phyloP scores from a whole-genome alignment of 2,329 filamentous ascomycete species.

The Thyridium curvatum region DNA sequence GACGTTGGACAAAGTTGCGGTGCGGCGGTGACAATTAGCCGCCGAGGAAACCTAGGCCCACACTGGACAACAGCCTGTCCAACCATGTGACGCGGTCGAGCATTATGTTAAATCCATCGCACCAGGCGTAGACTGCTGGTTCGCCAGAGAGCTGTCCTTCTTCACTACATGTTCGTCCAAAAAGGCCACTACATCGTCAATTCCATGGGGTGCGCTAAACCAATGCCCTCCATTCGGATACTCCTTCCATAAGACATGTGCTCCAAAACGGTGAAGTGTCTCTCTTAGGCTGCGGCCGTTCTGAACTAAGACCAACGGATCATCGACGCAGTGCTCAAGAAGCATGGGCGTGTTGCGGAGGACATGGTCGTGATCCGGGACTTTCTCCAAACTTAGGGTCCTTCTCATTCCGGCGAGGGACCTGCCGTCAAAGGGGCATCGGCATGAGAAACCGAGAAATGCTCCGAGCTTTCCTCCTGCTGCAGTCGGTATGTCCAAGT shows the following conservation, averaged over 20 bases:
- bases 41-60: no score
- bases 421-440: slow-evolving; percentile 26
- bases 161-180: no score
- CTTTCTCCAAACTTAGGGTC: slow-evolving; percentile 9
- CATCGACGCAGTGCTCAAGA: slow-evolving; percentile 36
- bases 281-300: slow-evolving; percentile 27
- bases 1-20: no score
- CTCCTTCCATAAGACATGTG: slow-evolving; percentile 30
- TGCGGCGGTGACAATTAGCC: no score
- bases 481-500: slow-evolving; percentile 14
- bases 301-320: slow-evolving; percentile 28
- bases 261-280: slow-evolving; percentile 26
- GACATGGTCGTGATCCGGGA: slow-evolving; percentile 16
- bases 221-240: slow-evolving; percentile 36
- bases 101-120: no score
- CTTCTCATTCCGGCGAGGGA: slow-evolving; percentile 17
- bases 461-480: slow-evolving; percentile 12
- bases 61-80: no score
- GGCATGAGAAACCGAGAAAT: slow-evolving; percentile 29
- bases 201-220: slow-evolving; percentile 34
- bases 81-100: no score
- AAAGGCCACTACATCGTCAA: slow-evolving; percentile 26
- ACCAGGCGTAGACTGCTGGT: no score
- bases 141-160: no score
- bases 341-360: slow-evolving; percentile 34